Evolutionary conservation across 2,329 filamentous ascomycete genomes (phyloP), one percentile per base, ranked within the genome.

Genomic region (Diaporthe sp.): DNA sequence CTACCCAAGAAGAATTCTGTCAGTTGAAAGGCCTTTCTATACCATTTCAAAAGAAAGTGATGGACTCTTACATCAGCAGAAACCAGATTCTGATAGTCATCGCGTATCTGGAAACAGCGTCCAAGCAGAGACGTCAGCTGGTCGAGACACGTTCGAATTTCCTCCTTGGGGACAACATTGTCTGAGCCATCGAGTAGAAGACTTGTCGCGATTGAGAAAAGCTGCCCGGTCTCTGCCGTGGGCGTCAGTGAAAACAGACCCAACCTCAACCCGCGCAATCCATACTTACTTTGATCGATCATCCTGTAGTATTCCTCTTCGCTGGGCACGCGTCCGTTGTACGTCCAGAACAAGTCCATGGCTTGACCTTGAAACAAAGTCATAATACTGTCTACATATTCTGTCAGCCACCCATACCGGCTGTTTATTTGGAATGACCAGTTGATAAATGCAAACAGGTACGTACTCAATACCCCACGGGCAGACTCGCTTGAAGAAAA

Each of bases 31-130:
- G 5, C 15, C 13, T 42, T 42, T 17, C 12, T 42, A 4, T 42
- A 42, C 17, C 2, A 15, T 15, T 4, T 42, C 13, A 17, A 15
- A 4, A 42, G 12, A 2, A 4, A 15, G 8, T n/a, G 8, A 4
- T 42, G n/a, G 61, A 19, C 32, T 69, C 47, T 70, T 25, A 77
- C 76, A 27, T 79, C 76, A 4, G 13, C 35, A 2, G 76, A 79
- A 10, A 58, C 58, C 2, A 81, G 75, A 68, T 82, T 82, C 74
- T 74, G 72, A 63, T 80, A 81, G 73, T 82, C 81, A 66, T 82
- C 81, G 0, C 80, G 75, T 37, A 81, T 79, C 69, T 81, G 81
- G 73, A 81, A 82, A 55, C 77, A 80, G 2, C 78, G 71, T 0
- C 81, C 80, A 15, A 81, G 65, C 4, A 80, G 72, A 53, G 10